These are phyloP conservation scores for Fusarium scirpi DNA, from an alignment of 2,329 filamentous ascomycete species.

Conservation along the genomic window DNA sequence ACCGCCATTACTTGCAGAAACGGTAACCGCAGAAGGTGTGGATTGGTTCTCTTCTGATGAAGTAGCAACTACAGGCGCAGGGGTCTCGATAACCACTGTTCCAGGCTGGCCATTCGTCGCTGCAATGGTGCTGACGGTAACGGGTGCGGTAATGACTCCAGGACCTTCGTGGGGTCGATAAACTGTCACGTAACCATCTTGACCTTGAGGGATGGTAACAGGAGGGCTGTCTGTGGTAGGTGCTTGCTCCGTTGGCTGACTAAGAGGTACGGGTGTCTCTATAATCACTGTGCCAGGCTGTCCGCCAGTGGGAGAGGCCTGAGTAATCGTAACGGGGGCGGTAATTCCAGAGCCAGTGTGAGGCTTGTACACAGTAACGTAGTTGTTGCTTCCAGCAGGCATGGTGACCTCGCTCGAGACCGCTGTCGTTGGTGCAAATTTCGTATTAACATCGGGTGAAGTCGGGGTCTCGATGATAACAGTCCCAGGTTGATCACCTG, in stretches of 20 bases:
- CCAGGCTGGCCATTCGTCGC: constrained; percentile 28
- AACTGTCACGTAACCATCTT: constrained; percentile 30
- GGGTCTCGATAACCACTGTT: constrained; percentile 34
- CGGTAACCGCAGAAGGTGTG: constrained; percentile 14
- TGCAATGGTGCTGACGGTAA: constrained; percentile 26
- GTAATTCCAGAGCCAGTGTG: constrained; percentile 29
- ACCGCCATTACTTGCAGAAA: constrained; percentile 3
- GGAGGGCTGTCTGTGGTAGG: constrained; percentile 8
- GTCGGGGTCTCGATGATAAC: constrained; percentile 34
- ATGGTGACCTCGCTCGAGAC: constrained; percentile 8
- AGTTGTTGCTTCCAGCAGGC: constrained; percentile 6
- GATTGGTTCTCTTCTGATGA: background rate
- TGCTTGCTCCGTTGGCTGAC: background rate
- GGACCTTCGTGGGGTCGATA: constrained; percentile 26
- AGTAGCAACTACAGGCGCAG: background rate
- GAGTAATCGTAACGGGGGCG: constrained; percentile 31
- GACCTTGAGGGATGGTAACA: constrained; percentile 29
- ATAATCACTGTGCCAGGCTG: constrained; percentile 35
- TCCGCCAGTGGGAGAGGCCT: constrained; percentile 30
- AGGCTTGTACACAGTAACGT: constrained; percentile 30
- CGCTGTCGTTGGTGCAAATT: constrained; percentile 16
- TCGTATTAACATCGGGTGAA: constrained; percentile 17
- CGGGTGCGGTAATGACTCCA: constrained; percentile 23
- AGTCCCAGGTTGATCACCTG: constrained; percentile 28
- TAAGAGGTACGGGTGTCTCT: constrained; percentile 25